These are phyloP conservation scores for Kluyveromyces lactis DNA, from an alignment of 805 yeast species.

Conservation along the genomic window DNA sequence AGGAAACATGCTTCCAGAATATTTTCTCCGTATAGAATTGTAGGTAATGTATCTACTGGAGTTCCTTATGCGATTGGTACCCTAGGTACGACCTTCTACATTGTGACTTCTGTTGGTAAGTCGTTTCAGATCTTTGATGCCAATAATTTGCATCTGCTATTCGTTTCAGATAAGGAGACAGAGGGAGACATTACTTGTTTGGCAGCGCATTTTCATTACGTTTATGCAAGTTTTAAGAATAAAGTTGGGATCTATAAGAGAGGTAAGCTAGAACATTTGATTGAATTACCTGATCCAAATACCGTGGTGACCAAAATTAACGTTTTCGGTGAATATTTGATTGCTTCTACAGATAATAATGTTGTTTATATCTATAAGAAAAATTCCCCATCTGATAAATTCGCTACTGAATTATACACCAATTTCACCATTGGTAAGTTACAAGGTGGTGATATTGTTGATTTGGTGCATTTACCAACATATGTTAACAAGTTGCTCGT, in stretches of 20 bases:
- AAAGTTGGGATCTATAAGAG: conserved; percentile 72
- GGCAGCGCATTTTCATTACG: conserved; percentile 75
- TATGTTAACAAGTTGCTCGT: conserved; percentile 82
- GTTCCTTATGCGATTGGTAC: conserved; percentile 84
- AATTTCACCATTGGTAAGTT: conserved; percentile 47
- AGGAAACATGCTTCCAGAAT: conserved; percentile 40
- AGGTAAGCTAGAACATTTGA: conserved; percentile 48
- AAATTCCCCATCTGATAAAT: conserved; percentile 29
- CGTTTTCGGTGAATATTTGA: conserved; percentile 71
- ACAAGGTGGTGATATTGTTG: conserved; percentile 57
- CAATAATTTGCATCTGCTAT: conserved; percentile 71
- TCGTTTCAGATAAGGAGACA: conserved; percentile 78
- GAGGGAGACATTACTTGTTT: conserved; percentile 59
- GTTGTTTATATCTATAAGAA: conserved; percentile 49
- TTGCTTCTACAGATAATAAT: conserved; percentile 43
- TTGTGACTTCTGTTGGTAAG: conserved; percentile 83
- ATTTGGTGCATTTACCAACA: conserved; percentile 70
- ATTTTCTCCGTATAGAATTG: conserved; percentile 78
- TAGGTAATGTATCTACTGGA: conserved; percentile 85
- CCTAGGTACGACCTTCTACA: conserved; percentile 77
- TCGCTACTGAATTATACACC: conserved; percentile 59
- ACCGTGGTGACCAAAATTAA: conserved; percentile 41
- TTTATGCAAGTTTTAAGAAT: conserved; percentile 67
- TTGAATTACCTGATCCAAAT: conserved; percentile 29
- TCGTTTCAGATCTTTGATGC: conserved; percentile 92